Percentiles rank a stretch among this genome's conserved stretches.
These are phyloP conservation scores for Puccinia hordei DNA, from an alignment of 1,284 basidiomycete genomes.

Conservation along the genomic window DNA sequence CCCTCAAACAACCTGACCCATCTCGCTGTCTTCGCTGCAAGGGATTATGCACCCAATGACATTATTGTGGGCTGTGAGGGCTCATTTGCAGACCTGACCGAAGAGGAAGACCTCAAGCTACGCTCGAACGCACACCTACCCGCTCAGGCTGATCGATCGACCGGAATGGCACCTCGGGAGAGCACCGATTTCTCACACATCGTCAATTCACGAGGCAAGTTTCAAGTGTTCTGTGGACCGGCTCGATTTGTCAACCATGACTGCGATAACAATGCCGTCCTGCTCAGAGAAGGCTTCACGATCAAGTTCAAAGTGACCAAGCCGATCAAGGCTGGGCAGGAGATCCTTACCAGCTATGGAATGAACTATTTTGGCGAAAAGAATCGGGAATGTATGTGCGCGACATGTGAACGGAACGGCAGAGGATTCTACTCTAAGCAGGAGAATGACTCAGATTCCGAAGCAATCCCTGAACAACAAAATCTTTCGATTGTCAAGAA, in stretches of 20 bases:
- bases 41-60: slow-evolving; percentile 29
- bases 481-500: not conserved
- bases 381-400: slow-evolving; percentile 48
- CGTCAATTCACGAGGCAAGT: slow-evolving; percentile 46
- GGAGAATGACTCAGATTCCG: not conserved
- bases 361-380: slow-evolving; percentile 52
- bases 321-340: slow-evolving; percentile 55
- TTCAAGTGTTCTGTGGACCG: slow-evolving; percentile 48
- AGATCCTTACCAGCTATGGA: slow-evolving; percentile 57
- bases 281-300: slow-evolving; percentile 43
- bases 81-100: slow-evolving; percentile 42
- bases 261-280: slow-evolving; percentile 34
- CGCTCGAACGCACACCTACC: slow-evolving; percentile 28
- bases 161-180: not conserved
- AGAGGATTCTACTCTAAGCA: slow-evolving; percentile 28
- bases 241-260: slow-evolving; percentile 48
- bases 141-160: not conserved
- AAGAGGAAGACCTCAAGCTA: slow-evolving; percentile 41
- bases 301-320: slow-evolving; percentile 53
- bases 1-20: slow-evolving; percentile 14
- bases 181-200: slow-evolving; percentile 47
- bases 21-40: slow-evolving; percentile 40
- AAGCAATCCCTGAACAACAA: not conserved
- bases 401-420: slow-evolving; percentile 23
- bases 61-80: slow-evolving; percentile 47